A percentile compares a stretch with the other conserved stretches of the same genome.
Conservation (phyloP, 176 grass and related monocot species). For the Cocos nucifera region DNA sequence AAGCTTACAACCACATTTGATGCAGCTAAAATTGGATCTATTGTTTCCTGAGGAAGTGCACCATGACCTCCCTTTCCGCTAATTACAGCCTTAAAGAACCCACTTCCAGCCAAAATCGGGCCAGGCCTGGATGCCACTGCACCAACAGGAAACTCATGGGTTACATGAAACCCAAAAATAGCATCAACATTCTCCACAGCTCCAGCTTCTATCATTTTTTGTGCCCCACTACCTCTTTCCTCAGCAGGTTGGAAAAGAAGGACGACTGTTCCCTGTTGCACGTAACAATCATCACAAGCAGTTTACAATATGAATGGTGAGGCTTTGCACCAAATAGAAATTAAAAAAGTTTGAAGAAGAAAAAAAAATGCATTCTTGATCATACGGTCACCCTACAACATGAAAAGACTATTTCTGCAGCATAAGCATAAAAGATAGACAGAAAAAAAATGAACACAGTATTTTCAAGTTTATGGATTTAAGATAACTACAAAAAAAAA, state of each 20-base stretch:
- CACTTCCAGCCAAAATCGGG: conserved; percentile 81
- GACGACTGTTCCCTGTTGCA: conserved; percentile 58
- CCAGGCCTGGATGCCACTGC: conserved; percentile 52
- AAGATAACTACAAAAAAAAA: too few species aligned
- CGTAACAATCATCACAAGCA: background rate
- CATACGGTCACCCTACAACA: too few species aligned
- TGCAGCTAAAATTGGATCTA: conserved; percentile 91
- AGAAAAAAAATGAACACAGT: too few species aligned
- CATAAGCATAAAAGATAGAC: too few species aligned
- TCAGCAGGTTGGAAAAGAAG: conserved; percentile 94
- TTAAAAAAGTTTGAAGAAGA: too few species aligned
- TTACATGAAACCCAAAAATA: conserved; percentile 77
- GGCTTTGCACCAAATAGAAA: too few species aligned
- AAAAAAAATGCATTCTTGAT: too few species aligned
- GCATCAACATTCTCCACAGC: conserved; percentile 64
- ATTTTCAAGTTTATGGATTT: too few species aligned
- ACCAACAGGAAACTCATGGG: conserved; percentile 41
- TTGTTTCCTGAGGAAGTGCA: conserved; percentile 89
- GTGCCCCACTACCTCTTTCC: conserved; percentile 71
- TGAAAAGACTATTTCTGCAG: too few species aligned
- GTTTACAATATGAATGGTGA: too few species aligned
- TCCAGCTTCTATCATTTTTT: conserved; percentile 88
- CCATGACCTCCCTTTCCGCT: conserved; percentile 89
- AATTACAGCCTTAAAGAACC: conserved; percentile 87
- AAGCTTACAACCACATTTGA: conserved; percentile 95